These are phyloP conservation scores for Fusarium sp. DNA, from an alignment of 2,329 filamentous ascomycete species.

Conservation along the genomic window DNA sequence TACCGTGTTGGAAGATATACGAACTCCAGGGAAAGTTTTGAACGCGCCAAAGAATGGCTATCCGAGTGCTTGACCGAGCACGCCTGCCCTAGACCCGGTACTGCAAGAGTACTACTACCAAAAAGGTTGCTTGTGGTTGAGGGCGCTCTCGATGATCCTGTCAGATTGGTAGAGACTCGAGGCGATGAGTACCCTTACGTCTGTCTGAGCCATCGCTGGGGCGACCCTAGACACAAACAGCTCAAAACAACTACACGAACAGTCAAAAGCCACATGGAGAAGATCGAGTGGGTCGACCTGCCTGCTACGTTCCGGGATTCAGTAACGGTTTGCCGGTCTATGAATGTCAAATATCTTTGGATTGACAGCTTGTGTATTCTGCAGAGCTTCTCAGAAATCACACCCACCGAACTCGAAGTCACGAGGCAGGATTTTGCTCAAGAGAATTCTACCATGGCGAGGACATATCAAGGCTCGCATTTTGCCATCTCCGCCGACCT, in stretches of 20 bases:
- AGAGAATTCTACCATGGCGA: not conserved
- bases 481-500: slow-evolving; percentile 7
- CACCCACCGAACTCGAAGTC: not conserved
- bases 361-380: slow-evolving; percentile 10
- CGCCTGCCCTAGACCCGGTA: not conserved
- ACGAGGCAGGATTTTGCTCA: not conserved
- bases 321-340: not conserved
- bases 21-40: not conserved
- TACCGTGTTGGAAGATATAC: not conserved
- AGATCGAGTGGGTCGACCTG: not conserved
- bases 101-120: not conserved
- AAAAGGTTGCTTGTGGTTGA: not conserved
- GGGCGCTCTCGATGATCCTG: not conserved
- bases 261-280: not conserved
- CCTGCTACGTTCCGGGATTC: not conserved
- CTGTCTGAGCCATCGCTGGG: slow-evolving; percentile 8
- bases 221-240: not conserved
- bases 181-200: slow-evolving; percentile 6
- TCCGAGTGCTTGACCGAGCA: not conserved
- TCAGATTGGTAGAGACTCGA: not conserved
- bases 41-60: not conserved
- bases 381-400: not conserved
- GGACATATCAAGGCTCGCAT: not conserved
- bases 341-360: not conserved
- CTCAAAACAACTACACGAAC: slow-evolving; percentile 5